Base-by-base conservation (phyloP, 2,329 filamentous ascomycete species). In the Hymenoscyphus occultus region DNA sequence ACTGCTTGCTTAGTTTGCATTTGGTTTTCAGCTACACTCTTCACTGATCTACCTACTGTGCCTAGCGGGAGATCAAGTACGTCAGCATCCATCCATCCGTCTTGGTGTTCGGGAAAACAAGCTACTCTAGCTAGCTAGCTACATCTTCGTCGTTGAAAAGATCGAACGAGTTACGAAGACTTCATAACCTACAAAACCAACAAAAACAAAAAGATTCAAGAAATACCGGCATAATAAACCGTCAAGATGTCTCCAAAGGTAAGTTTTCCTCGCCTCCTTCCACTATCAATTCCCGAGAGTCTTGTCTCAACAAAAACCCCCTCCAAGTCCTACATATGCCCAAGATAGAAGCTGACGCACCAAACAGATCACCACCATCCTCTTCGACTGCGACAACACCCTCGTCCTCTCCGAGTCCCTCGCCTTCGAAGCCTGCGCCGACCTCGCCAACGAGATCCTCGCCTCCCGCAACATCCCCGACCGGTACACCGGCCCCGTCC, bases 321-420 rank as follows among this genome's bases (percentile, higher is more conserved):
- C 13, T 48, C 14, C 9, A 60, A 10, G 35, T 35, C n/a, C 42
- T 42, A 61, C 35, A 12, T 22, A 22, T 39, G 4, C 35, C 62
- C 40, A 59, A 58, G 35, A 22, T 19, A 39, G 57, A 22, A 14
- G 22, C 19, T 51, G 22, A 51, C 19, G 2, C 19, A 10, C n/a
- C 6, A 4, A 35, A 12, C 72, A 87, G 83, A 89, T 91, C 79
- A 90, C 83, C 64, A 85, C 89, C 69, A 81, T 92, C 75, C 84
- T 92, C 72, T 90, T 92, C 78, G 90, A 92, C 78, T 88, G 85
- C 79, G 86, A 97, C 86, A 97, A 97, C 85, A 97, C 93, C 69
- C 91, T 97, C 77, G 92, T 95, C 77, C 87, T 95, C 73, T 96
- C 92, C 63, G 93, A 97, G 82, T 88, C 91, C 74, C 85, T 96